phyloP scores from a whole-genome alignment of 1,284 basidiomycete species.

The Ustilago vetiveriae region DNA sequence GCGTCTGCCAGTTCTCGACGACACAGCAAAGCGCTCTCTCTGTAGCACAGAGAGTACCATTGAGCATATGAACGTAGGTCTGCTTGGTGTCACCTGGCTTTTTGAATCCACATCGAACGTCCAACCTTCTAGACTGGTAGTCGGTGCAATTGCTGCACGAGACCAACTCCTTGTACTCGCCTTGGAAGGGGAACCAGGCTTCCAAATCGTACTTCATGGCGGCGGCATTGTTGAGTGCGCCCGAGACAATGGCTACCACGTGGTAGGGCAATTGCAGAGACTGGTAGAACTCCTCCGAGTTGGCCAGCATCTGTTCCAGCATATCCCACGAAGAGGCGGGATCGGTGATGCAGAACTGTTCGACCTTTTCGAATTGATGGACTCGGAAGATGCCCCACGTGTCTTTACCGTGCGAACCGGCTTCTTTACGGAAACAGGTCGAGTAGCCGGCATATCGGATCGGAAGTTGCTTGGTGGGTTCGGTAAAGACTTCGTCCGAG shows the following conservation, averaged over 20 bases:
- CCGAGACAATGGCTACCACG: slow-evolving; percentile 93
- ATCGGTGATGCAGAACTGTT: slow-evolving; percentile 92
- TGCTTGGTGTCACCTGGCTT: slow-evolving; percentile 66
- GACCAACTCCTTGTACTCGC: slow-evolving; percentile 85
- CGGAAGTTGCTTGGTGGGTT: slow-evolving; percentile 87
- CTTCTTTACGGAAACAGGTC: slow-evolving; percentile 99
- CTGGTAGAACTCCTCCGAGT: slow-evolving; percentile 94
- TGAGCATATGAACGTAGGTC: slow-evolving; percentile 66
- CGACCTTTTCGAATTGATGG: slow-evolving; percentile 99
- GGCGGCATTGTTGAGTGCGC: slow-evolving; percentile 94
- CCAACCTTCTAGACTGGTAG: slow-evolving; percentile 67
- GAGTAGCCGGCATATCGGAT: slow-evolving; percentile 77
- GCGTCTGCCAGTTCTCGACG: slow-evolving; percentile 98
- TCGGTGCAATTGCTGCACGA: slow-evolving; percentile 70
- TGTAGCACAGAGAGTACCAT: slow-evolving; percentile 93
- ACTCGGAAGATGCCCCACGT: slow-evolving; percentile 99
- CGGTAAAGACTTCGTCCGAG: slow-evolving; percentile 96
- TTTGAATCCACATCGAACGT: slow-evolving; percentile 65
- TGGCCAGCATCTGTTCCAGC: slow-evolving; percentile 89
- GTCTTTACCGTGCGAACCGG: slow-evolving; percentile 93
- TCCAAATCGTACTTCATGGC: slow-evolving; percentile 97
- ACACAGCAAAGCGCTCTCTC: slow-evolving; percentile 95
- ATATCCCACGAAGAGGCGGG: slow-evolving; percentile 86
- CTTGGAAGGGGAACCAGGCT: slow-evolving; percentile 99
- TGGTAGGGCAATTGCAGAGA: slow-evolving; percentile 89